phyloP scores from a whole-genome alignment of 2,329 filamentous ascomycete species.

The Tolypocladium guangdongense region DNA sequence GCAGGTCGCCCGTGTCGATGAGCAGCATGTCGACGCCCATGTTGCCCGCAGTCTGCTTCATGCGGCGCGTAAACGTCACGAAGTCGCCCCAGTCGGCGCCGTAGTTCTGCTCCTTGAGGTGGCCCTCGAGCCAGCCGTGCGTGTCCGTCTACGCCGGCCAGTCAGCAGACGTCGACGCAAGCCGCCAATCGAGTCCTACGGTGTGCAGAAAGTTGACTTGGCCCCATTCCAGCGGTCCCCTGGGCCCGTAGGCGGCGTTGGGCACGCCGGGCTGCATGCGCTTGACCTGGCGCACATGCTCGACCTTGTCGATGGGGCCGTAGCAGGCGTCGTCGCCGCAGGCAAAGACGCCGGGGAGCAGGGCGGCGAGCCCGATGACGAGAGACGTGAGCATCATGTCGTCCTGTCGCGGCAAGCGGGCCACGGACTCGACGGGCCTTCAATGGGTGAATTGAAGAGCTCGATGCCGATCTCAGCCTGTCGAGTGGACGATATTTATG shows the following conservation, averaged over 20 bases:
- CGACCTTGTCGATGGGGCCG: conserved; percentile 27
- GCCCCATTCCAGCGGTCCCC: conserved; percentile 44
- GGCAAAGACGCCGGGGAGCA: conserved; percentile 14
- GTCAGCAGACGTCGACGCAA: not conserved
- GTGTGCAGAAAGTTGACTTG: conserved; percentile 53
- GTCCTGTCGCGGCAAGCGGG: not conserved
- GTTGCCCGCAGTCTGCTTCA: conserved; percentile 45
- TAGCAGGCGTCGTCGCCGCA: conserved; percentile 28
- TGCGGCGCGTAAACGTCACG: conserved; percentile 46
- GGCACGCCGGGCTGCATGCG: conserved; percentile 36
- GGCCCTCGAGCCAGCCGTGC: conserved; percentile 49
- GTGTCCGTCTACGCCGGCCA: conserved; percentile 36
- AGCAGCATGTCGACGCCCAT: conserved; percentile 49
- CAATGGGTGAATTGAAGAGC: not conserved
- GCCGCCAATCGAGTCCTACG: conserved; percentile 9
- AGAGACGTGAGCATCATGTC: conserved; percentile 5
- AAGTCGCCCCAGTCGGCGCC: conserved; percentile 58
- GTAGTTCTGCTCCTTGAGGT: conserved; percentile 51
- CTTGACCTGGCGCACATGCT: conserved; percentile 36
- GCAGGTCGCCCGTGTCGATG: conserved; percentile 54
- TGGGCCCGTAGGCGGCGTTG: conserved; percentile 31
- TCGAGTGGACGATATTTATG: too few species aligned
- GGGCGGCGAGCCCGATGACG: conserved; percentile 6
- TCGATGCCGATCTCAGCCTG: not conserved
- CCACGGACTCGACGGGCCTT: not conserved